A percentile compares a stretch with the other conserved stretches of the same genome.
phyloP scores from a whole-genome alignment of 345 rosid species.

The Gossypioides kirkii region DNA sequence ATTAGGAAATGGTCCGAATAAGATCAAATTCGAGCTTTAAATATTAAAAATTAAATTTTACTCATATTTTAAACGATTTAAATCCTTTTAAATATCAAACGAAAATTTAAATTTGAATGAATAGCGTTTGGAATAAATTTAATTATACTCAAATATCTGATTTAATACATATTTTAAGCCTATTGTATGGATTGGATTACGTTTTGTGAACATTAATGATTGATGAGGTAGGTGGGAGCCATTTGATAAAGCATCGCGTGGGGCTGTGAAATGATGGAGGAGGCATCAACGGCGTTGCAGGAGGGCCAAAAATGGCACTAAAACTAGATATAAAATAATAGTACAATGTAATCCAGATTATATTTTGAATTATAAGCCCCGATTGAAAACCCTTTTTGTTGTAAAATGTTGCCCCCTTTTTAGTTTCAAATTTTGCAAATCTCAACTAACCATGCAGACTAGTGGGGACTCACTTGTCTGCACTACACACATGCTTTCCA shows the following conservation, averaged over 20 bases:
- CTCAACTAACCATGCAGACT: neutral
- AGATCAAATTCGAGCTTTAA: too few species aligned
- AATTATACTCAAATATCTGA: too few species aligned
- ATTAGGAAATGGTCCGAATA: too few species aligned
- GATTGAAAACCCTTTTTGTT: neutral
- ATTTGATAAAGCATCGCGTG: neutral
- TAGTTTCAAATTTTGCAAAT: neutral
- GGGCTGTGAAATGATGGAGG: neutral
- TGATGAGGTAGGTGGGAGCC: neutral
- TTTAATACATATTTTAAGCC: too few species aligned
- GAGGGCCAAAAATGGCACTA: constrained; percentile 2
- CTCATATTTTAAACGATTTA: too few species aligned
- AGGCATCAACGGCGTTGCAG: neutral
- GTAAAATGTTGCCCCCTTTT: neutral
- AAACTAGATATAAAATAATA: neutral
- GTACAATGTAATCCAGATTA: neutral
- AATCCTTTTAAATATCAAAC: too few species aligned
- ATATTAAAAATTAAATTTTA: fast-evolving
- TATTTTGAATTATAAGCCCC: neutral
- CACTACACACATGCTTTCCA: neutral
- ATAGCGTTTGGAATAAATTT: too few species aligned
- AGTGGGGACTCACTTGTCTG: neutral
- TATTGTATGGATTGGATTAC: neutral
- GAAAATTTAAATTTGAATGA: too few species aligned
- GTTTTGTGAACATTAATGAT: too few species aligned